Percentiles rank a stretch among this genome's conserved stretches.
phyloP scores from a whole-genome alignment of 768 basidiomycete species.

The Tylopilus rubrobrunneus region DNA sequence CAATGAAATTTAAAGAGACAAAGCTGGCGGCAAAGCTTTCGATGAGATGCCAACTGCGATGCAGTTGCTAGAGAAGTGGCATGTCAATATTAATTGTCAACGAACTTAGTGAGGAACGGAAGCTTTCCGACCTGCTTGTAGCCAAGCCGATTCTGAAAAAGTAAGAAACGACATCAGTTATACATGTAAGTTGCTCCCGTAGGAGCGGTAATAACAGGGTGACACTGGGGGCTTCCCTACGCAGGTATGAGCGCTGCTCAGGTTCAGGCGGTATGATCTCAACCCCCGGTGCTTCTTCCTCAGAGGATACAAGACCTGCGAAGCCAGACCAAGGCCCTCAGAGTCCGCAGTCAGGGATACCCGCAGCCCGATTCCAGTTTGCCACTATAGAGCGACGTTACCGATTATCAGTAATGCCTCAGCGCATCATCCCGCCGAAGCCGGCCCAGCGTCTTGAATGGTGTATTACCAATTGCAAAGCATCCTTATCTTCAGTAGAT shows the following conservation, averaged over 20 bases:
- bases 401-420: conserved; percentile 44
- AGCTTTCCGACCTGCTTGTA: conserved; percentile 63
- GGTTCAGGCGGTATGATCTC: conserved; percentile 98
- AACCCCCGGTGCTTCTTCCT: conserved; percentile 53
- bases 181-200: conserved; percentile 33
- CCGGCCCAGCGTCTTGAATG: conserved; percentile 27
- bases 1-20: conserved; percentile 87
- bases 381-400: conserved; percentile 70
- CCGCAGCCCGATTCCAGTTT: conserved; percentile 81
- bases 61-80: conserved; percentile 57
- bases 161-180: conserved; percentile 46
- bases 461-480: conserved; percentile 55
- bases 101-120: background rate
- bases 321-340: conserved; percentile 7
- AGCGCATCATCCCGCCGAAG: conserved; percentile 29
- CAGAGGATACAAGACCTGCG: conserved; percentile 8
- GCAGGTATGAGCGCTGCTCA: conserved; percentile 97
- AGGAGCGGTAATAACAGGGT: conserved; percentile 39
- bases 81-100: too few relatives aligned
- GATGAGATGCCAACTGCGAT: conserved; percentile 77
- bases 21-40: conserved; percentile 90
- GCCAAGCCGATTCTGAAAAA: conserved; percentile 61
- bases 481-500: conserved; percentile 40
- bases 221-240: conserved; percentile 93
- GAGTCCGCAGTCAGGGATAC: conserved; percentile 60